These are phyloP conservation scores for Apiotrichum brassicae DNA, from an alignment of 1,284 basidiomycete genomes.

Conservation along the genomic window DNA sequence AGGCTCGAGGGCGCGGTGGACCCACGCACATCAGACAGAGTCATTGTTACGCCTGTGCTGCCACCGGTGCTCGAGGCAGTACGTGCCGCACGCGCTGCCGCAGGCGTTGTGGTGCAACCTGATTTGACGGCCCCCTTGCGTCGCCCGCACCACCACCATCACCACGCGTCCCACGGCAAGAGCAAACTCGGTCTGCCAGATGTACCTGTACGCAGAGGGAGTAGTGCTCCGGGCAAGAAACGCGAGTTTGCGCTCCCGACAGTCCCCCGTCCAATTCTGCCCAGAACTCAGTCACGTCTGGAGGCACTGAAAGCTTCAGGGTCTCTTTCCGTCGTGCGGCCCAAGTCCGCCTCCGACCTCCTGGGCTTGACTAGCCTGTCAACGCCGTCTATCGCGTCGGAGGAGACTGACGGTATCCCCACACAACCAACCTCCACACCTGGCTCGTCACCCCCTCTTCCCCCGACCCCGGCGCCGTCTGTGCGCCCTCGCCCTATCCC, in stretches of 20 bases:
- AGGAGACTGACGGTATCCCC: not conserved
- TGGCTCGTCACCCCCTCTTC: not conserved
- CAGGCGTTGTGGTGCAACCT: not conserved
- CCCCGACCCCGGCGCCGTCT: not conserved
- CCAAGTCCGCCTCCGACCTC: slow-evolving; percentile 42
- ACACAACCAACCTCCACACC: not conserved
- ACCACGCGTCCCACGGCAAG: not conserved
- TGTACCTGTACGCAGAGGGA: slow-evolving; percentile 20
- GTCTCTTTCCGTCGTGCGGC: slow-evolving; percentile 23
- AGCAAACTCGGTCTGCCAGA: not conserved
- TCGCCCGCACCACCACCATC: not conserved
- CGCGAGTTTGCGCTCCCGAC: slow-evolving; percentile 27
- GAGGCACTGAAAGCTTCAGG: slow-evolving; percentile 21
- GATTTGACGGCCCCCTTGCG: not conserved
- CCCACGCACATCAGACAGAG: slow-evolving; percentile 33
- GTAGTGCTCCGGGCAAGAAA: slow-evolving; percentile 25
- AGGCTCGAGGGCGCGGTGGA: not conserved
- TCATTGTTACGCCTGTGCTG: slow-evolving; percentile 57
- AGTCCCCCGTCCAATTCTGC: slow-evolving; percentile 17
- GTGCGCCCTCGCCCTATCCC: slow-evolving; percentile 2
- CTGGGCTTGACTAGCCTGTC: slow-evolving; percentile 27
- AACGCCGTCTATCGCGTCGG: not conserved
- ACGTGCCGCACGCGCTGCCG: slow-evolving; percentile 49
- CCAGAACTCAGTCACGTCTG: slow-evolving; percentile 23
- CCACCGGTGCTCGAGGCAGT: slow-evolving; percentile 56